phyloP scores from a whole-genome alignment of 176 grass and related monocot species.

The maize (Zea mays) region Zm-B73-REFERENCE-NAM-5.0 NC_050096.1:29813001-29813500 shows the following conservation, averaged over 20 bases:
- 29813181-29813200: no score
- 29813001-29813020: constrained; percentile 17
- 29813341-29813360: constrained; percentile 75
- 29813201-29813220: constrained; percentile 47
- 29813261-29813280: constrained; percentile 81
- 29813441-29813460: constrained; percentile 66
- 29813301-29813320: constrained; percentile 97
- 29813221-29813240: constrained; percentile 65
- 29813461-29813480: constrained; percentile 77
- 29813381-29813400: constrained; percentile 93
- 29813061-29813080: constrained; percentile 33
- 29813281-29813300: constrained; percentile 83
- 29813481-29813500: constrained; percentile 77
- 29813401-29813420: constrained; percentile 92
- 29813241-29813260: constrained; percentile 77
- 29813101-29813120: constrained; percentile 24
- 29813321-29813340: constrained; percentile 72
- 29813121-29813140: not conserved
- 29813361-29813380: constrained; percentile 96
- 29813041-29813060: constrained; percentile 5
- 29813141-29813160: no score
- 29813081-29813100: constrained; percentile 34
- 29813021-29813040: not conserved
- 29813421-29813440: constrained; percentile 93
- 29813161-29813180: not conserved